phyloP scores from a whole-genome alignment of 306 rosid genomes.

The Prunus mongolica region DNA sequence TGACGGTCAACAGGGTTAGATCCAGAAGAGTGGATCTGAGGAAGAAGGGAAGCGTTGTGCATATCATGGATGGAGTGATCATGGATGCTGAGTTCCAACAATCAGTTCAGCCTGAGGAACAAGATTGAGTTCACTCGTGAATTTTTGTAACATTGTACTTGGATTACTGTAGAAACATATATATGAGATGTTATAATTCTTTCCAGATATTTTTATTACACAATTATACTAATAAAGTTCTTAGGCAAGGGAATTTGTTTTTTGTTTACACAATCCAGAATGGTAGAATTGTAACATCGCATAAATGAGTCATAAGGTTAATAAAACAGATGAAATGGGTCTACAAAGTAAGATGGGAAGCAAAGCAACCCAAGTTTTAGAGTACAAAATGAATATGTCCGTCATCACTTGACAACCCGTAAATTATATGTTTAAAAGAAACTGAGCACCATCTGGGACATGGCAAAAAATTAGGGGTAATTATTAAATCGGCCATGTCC shows the following conservation, averaged over 20 bases:
- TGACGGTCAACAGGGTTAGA: constrained; percentile 64
- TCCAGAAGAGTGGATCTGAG: constrained; percentile 55
- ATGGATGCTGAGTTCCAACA: constrained; percentile 86
- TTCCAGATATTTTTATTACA: not conserved
- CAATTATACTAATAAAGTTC: too few relatives aligned
- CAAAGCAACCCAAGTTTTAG: not conserved
- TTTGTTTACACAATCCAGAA: not conserved
- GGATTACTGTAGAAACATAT: not conserved
- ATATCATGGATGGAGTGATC: constrained; percentile 72
- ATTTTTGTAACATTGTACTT: not conserved
- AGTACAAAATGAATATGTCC: constrained; percentile 6
- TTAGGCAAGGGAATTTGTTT: too few relatives aligned
- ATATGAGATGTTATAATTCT: not conserved
- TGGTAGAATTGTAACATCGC: not conserved
- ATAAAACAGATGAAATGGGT: not conserved
- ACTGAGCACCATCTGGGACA: not conserved
- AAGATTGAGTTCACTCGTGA: constrained; percentile 1
- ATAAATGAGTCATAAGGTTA: not conserved
- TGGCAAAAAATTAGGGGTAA: not conserved
- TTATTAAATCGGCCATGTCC: not conserved
- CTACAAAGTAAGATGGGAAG: not conserved
- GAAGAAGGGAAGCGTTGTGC: constrained; percentile 50
- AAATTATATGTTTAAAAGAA: not conserved
- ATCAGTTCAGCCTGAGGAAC: constrained; percentile 43
- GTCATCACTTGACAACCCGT: not conserved